Evolutionary conservation across 352 stramenopile species (phyloP).

Genomic region (Salisapilia sapeloensis): DNA sequence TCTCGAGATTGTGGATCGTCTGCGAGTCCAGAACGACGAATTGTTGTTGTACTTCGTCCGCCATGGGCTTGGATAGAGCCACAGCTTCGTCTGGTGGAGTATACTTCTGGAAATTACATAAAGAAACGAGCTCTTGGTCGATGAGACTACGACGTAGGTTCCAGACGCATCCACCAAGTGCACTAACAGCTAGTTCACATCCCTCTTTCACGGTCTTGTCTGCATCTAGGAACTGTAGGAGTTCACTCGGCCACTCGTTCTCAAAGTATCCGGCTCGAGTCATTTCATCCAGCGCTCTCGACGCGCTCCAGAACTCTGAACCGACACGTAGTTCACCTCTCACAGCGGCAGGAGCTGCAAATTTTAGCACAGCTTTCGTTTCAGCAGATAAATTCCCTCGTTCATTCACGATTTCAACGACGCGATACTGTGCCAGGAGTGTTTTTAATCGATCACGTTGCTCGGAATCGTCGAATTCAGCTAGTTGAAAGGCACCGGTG

Average conservation of each 20-base stretch:
- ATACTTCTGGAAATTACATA: constrained; percentile 66
- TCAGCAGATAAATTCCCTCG: constrained; percentile 38
- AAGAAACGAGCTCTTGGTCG: constrained; percentile 61
- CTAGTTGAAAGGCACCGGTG: constrained; percentile 86
- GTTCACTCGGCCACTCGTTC: constrained; percentile 33
- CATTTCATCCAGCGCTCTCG: constrained; percentile 84
- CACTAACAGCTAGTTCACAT: constrained; percentile 40
- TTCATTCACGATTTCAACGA: constrained; percentile 75
- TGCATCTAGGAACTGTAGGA: constrained; percentile 47
- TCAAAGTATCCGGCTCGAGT: constrained; percentile 81
- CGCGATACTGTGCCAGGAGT: constrained; percentile 81
- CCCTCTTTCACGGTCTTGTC: constrained; percentile 47
- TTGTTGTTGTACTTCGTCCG: constrained; percentile 43
- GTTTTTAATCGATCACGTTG: constrained; percentile 92
- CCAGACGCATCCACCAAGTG: constrained; percentile 63
- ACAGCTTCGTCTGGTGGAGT: constrained; percentile 56
- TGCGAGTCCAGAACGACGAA: constrained; percentile 93
- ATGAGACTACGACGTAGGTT: constrained; percentile 66
- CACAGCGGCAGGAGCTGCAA: constrained; percentile 31
- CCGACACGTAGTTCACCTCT: constrained; percentile 42
- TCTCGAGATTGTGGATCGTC: constrained; percentile 95
- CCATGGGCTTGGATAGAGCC: neutral
- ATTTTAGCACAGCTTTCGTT: constrained; percentile 62
- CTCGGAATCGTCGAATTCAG: constrained; percentile 95
- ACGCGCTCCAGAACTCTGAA: constrained; percentile 82